Evolutionary conservation across 2,329 filamentous ascomycete species (phyloP).

Genomic region (Metarhizium album): DNA sequence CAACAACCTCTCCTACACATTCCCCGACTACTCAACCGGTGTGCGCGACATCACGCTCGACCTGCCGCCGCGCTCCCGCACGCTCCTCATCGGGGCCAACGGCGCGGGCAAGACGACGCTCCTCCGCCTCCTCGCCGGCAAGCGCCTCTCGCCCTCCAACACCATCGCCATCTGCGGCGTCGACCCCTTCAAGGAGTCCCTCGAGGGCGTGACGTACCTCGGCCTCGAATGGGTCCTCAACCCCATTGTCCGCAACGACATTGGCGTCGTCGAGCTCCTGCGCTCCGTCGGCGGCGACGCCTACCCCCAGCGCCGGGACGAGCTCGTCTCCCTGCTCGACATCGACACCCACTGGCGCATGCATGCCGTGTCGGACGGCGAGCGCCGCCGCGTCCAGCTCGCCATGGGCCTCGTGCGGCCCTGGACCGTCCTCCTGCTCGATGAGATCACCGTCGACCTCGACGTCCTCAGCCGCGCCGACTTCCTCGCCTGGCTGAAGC

Average conservation of each 20-base stretch:
- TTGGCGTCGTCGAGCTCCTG: conserved; percentile 79
- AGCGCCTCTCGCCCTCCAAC: conserved; percentile 72
- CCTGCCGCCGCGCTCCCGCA: conserved; percentile 74
- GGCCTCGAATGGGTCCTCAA: conserved; percentile 98
- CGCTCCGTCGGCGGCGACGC: conserved; percentile 75
- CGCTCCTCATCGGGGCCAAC: conserved; percentile 89
- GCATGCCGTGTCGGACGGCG: conserved; percentile 90
- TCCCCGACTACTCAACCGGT: conserved; percentile 75
- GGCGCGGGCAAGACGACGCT: conserved; percentile 96
- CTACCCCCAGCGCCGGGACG: conserved; percentile 72
- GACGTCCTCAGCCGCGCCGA: conserved; percentile 77
- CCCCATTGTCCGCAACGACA: conserved; percentile 89
- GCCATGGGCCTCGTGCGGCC: conserved; percentile 91
- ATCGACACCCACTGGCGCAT: conserved; percentile 90
- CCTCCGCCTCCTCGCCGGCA: conserved; percentile 85
- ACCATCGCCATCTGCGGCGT: conserved; percentile 70
- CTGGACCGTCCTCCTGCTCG: conserved; percentile 82
- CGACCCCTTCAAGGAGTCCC: conserved; percentile 82
- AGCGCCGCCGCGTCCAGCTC: conserved; percentile 82
- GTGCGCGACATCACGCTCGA: conserved; percentile 62
- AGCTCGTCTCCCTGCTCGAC: conserved; percentile 79
- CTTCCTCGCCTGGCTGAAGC: conserved; percentile 77
- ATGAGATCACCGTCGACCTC: conserved; percentile 95
- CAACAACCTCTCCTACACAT: conserved; percentile 72
- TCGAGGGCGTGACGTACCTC: conserved; percentile 93